Percentiles rank a stretch among this genome's conserved stretches.
Conservation (phyloP, 495 filamentous ascomycete genomes). For the Lentithecium fluviatile region DNA sequence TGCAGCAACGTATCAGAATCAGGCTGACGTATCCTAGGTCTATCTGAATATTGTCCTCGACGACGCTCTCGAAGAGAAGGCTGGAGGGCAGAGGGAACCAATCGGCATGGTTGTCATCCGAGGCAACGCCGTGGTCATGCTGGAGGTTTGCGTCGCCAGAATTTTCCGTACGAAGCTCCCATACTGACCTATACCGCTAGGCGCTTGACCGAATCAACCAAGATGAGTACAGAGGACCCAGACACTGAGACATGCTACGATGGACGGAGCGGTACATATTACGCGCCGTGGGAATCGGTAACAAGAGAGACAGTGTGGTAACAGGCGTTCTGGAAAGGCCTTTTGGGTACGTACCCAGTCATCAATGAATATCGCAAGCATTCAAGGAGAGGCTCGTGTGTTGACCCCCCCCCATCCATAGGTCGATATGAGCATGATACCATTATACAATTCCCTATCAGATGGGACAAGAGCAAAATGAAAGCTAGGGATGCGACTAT, state of each 20-base stretch:
- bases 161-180: neutral
- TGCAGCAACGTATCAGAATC: neutral
- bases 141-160: conserved; percentile 60
- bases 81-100: conserved; percentile 82
- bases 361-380: too few species aligned
- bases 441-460: neutral
- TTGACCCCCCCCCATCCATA: neutral
- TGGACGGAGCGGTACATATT: too few species aligned
- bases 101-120: conserved; percentile 82
- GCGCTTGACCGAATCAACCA: conserved; percentile 57
- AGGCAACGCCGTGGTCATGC: conserved; percentile 45
- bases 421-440: conserved; percentile 13
- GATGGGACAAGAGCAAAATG: neutral
- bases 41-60: conserved; percentile 98
- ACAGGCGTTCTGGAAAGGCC: neutral
- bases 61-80: conserved; percentile 95
- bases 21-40: conserved; percentile 56
- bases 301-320: neutral
- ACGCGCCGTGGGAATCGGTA: neutral
- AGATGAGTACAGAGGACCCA: conserved; percentile 21
- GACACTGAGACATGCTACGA: too few species aligned
- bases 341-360: neutral
- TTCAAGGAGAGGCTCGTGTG: too few species aligned
- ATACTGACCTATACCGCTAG: conserved; percentile 42
- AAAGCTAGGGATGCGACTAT: neutral